These are phyloP conservation scores for Holtermannia corniformis DNA, from an alignment of 768 basidiomycete genomes.

Conservation along the genomic window DNA sequence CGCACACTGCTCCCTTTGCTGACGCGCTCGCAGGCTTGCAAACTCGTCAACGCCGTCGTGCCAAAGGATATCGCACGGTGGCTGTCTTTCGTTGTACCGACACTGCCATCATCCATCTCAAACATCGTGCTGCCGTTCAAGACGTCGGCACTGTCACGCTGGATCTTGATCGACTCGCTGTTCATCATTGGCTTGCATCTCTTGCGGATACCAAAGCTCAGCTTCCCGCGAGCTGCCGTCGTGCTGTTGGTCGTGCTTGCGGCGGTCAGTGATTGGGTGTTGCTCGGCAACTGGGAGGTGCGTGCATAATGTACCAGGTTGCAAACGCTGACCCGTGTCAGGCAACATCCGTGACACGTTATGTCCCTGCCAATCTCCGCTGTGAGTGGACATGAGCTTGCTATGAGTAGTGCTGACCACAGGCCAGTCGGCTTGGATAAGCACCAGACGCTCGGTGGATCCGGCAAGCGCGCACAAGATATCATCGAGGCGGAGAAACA, in stretches of 20 bases:
- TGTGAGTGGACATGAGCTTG: conserved; percentile 33
- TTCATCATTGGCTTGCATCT: conserved; percentile 33
- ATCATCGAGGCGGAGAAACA: conserved; percentile 29
- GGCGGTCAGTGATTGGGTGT: conserved; percentile 28
- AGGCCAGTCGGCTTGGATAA: conserved; percentile 22
- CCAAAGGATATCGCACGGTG: neutral
- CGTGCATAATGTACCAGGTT: neutral
- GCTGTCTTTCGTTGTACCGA: neutral
- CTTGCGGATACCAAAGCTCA: conserved; percentile 42
- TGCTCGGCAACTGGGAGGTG: conserved; percentile 35
- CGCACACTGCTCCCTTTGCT: neutral
- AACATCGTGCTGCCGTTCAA: neutral
- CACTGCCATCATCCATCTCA: neutral
- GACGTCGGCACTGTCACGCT: conserved; percentile 6
- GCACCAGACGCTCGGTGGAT: conserved; percentile 21
- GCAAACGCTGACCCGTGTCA: neutral
- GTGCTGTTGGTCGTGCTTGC: conserved; percentile 19
- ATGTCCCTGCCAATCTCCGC: conserved; percentile 37
- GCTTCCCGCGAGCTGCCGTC: conserved; percentile 29
- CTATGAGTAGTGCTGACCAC: conserved; percentile 14
- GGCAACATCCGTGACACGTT: conserved; percentile 13
- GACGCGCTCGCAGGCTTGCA: too few species aligned
- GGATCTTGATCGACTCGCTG: conserved; percentile 33
- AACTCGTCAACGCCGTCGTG: neutral
- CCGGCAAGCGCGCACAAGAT: conserved; percentile 34